Conservation (phyloP, 176 grass and related monocot species). For the Elymus sibiricus region DNA sequence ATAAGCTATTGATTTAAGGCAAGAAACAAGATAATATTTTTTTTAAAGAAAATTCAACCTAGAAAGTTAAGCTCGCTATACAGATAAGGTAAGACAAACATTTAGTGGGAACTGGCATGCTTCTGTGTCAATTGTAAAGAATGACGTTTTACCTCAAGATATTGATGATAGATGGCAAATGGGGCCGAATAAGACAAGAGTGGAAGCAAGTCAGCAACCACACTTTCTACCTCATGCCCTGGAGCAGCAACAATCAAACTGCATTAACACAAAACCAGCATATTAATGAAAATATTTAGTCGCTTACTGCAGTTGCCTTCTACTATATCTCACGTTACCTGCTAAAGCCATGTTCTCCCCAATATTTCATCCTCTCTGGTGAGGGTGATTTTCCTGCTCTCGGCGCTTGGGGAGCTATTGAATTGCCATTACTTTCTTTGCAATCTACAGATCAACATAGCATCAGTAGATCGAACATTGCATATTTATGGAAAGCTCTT, state of each 20-base stretch:
- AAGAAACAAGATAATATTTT: background rate
- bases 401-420: too few relatives aligned
- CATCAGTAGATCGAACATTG: constrained; percentile 11
- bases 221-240: constrained; percentile 57
- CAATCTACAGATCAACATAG: constrained; percentile 36
- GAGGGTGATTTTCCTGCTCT: too few relatives aligned
- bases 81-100: background rate
- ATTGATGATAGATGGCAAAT: constrained; percentile 90
- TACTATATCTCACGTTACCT: constrained; percentile 47
- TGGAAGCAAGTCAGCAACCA: constrained; percentile 76
- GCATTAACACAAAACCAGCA: constrained; percentile 33
- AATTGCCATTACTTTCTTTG: constrained; percentile 29
- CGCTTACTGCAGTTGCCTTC: background rate
- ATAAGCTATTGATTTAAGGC: background rate
- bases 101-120: too few relatives aligned
- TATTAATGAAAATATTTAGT: constrained; percentile 2
- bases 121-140: too few relatives aligned
- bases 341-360: too few relatives aligned
- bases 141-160: constrained; percentile 83
- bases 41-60: background rate
- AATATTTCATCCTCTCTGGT: too few relatives aligned
- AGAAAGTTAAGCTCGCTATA: background rate
- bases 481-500: background rate
- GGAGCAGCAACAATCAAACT: constrained; percentile 92
- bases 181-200: constrained; percentile 88